phyloP scores from a whole-genome alignment of 129 eudicot species.

The Lonicera japonica region DNA sequence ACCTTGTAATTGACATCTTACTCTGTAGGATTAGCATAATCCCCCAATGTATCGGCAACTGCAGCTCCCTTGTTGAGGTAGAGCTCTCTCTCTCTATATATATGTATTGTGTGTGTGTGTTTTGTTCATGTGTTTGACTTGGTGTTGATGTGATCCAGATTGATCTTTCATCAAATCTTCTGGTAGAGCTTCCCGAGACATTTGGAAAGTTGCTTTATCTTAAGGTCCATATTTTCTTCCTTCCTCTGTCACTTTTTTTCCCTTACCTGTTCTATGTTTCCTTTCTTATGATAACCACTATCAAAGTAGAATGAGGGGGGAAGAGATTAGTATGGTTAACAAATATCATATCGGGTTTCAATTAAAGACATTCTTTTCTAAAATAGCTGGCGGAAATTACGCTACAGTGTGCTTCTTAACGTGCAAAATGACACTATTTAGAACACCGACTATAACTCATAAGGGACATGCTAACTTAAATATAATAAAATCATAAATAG shows the following conservation, averaged over 20 bases:
- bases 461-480: too few relatives aligned
- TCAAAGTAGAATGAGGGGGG: too few relatives aligned
- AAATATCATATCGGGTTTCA: too few relatives aligned
- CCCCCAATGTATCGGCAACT: slow-evolving; percentile 64
- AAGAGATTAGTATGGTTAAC: not conserved
- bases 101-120: not conserved
- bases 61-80: slow-evolving; percentile 76
- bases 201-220: slow-evolving; percentile 55
- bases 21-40: slow-evolving; percentile 54
- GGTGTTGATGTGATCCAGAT: slow-evolving; percentile 49
- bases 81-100: slow-evolving; percentile 2
- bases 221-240: slow-evolving; percentile 38
- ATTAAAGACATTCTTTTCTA: too few relatives aligned
- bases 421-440: too few relatives aligned
- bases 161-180: slow-evolving; percentile 86
- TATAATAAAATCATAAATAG: too few relatives aligned
- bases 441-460: too few relatives aligned
- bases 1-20: slow-evolving; percentile 1
- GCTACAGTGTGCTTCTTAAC: too few relatives aligned
- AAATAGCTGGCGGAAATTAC: too few relatives aligned
- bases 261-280: not conserved
- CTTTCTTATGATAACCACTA: not conserved
- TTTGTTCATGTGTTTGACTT: not conserved
- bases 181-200: slow-evolving; percentile 68
- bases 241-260: not conserved